A percentile compares a stretch with the other conserved stretches of the same genome.
phyloP scores from a whole-genome alignment of 2,329 filamentous ascomycete genomes.

The Neodidymelliopsis sp. region DNA sequence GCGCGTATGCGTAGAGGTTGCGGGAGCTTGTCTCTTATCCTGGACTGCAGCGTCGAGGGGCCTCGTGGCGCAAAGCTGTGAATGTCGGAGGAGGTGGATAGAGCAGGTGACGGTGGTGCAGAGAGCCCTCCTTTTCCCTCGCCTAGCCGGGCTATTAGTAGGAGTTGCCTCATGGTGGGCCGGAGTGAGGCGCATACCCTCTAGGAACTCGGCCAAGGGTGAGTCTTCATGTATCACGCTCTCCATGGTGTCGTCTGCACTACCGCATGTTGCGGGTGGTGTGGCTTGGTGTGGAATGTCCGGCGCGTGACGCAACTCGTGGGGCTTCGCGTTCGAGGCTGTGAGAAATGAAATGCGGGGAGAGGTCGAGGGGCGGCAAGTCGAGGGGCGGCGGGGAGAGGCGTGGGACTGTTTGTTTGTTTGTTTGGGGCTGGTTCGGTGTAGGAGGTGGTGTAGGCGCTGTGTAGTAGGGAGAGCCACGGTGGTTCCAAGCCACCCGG shows the following conservation, averaged over 20 bases:
- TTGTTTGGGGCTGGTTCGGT: not conserved
- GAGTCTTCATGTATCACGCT: slow-evolving; percentile 85
- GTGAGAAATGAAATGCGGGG: slow-evolving; percentile 8
- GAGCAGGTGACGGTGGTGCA: slow-evolving; percentile 31
- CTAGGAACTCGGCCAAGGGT: slow-evolving; percentile 86
- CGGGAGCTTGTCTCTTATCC: slow-evolving; percentile 59
- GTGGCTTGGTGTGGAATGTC: slow-evolving; percentile 24
- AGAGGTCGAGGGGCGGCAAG: slow-evolving; percentile 5
- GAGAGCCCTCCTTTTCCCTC: slow-evolving; percentile 40
- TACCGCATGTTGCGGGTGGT: slow-evolving; percentile 41
- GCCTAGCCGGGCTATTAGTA: slow-evolving; percentile 40
- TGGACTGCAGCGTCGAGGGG: slow-evolving; percentile 57
- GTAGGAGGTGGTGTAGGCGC: not conserved
- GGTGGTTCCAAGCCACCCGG: slow-evolving; percentile 24
- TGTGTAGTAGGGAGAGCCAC: slow-evolving; percentile 20
- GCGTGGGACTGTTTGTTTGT: not conserved
- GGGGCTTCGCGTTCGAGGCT: not conserved
- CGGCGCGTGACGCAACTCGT: slow-evolving; percentile 19
- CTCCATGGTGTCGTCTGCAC: slow-evolving; percentile 69
- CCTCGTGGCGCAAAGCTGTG: slow-evolving; percentile 60
- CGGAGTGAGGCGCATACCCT: slow-evolving; percentile 65
- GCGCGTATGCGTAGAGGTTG: slow-evolving; percentile 53
- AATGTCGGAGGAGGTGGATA: slow-evolving; percentile 24
- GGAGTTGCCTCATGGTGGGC: slow-evolving; percentile 3
- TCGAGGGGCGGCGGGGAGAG: not conserved